Conservation (phyloP, 2,329 filamentous ascomycete genomes). For the Chrysoporthe deuterocubensis region DNA sequence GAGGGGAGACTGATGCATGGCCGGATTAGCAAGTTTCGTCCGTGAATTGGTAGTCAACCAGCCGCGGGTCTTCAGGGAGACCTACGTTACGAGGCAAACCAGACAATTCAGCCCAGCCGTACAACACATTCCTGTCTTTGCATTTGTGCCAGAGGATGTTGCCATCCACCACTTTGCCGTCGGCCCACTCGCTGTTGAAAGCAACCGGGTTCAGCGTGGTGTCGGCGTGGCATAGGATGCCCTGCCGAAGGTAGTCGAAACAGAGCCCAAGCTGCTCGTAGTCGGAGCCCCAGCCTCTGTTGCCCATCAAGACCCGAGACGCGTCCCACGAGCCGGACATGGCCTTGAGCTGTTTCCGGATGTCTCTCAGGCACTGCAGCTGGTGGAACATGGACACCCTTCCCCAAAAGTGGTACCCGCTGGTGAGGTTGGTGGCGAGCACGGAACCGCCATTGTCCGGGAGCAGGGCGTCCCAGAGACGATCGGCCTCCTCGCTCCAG, state of each 20-base stretch:
- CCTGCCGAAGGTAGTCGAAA: conserved; percentile 7
- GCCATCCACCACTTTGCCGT: conserved; percentile 1
- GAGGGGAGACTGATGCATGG: background rate
- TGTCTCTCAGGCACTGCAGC: conserved; percentile 9
- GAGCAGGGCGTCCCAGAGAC: background rate
- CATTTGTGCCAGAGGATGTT: conserved; percentile 6
- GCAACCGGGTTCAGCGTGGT: conserved; percentile 4
- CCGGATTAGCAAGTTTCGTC: background rate
- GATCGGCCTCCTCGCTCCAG: background rate
- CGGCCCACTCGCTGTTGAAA: conserved; percentile 7
- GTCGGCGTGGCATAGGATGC: conserved; percentile 7
- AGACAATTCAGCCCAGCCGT: background rate
- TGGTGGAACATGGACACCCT: conserved; percentile 10
- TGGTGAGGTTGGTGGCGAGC: conserved; percentile 11
- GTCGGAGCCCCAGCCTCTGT: conserved; percentile 1
- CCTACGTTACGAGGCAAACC: background rate
- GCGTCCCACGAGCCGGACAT: background rate
- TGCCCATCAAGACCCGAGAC: conserved; percentile 2
- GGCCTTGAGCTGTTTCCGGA: conserved; percentile 1
- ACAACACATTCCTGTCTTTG: conserved; percentile 2
- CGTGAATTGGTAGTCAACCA: background rate
- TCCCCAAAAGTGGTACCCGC: conserved; percentile 6
- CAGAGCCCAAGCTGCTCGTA: background rate
- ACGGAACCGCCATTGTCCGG: conserved; percentile 1
- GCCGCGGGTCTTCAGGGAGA: background rate